A percentile compares a stretch with the other conserved stretches of the same genome.
phyloP scores from a whole-genome alignment of 2,329 filamentous ascomycete species.

The Trichoderma citrinoviride region DNA sequence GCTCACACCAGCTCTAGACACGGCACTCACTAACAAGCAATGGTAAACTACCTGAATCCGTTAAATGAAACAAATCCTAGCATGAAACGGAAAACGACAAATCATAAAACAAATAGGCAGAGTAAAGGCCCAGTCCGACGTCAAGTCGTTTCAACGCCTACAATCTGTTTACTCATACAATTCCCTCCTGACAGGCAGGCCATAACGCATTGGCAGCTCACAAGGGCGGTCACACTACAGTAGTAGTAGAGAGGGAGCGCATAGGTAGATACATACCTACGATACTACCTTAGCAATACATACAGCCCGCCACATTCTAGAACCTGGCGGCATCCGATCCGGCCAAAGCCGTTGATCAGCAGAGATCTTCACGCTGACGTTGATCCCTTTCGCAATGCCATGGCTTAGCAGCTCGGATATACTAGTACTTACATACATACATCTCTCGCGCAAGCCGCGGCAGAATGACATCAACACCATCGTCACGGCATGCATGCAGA shows the following conservation, averaged over 20 bases:
- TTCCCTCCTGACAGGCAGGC: not conserved
- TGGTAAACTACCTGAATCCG: not conserved
- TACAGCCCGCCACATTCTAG: not conserved
- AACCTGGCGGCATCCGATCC: not conserved
- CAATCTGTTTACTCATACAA: conserved; percentile 3
- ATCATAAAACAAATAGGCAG: not conserved
- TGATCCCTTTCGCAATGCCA: conserved; percentile 2
- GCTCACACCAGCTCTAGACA: not conserved
- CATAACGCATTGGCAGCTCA: too few relatives aligned
- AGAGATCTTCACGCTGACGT: conserved; percentile 14
- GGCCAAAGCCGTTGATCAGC: conserved; percentile 4
- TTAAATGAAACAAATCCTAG: conserved; percentile 1
- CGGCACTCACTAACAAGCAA: too few relatives aligned
- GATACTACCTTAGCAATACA: too few relatives aligned
- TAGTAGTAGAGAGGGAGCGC: too few relatives aligned
- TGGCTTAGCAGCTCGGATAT: not conserved
- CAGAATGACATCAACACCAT: not conserved
- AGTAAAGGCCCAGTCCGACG: not conserved
- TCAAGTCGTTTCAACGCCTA: conserved; percentile 5
- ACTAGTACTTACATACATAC: too few relatives aligned
- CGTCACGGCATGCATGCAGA: not conserved
- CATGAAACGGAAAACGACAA: conserved; percentile 1
- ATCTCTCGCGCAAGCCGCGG: not conserved
- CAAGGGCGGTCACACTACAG: conserved; percentile 7
- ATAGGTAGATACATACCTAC: too few relatives aligned